Conservation (phyloP, 2,329 filamentous ascomycete species). For the Cercospora zeina region DNA sequence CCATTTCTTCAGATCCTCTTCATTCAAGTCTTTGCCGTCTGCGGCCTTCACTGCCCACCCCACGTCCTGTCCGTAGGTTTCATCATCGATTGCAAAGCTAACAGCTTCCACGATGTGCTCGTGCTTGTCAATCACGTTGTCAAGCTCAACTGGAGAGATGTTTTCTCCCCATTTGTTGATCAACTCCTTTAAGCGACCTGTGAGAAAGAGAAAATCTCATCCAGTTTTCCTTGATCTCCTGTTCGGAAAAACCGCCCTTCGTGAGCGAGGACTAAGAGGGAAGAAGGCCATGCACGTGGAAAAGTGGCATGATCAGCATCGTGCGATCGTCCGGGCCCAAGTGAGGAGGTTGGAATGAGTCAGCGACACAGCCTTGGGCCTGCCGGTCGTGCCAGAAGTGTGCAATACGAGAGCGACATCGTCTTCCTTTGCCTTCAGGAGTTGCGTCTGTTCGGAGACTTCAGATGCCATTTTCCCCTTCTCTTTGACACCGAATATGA, state of each 20-base stretch:
- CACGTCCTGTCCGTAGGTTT: constrained; percentile 79
- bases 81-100: constrained; percentile 77
- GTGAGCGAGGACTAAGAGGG: constrained; percentile 73
- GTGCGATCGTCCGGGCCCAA: constrained; percentile 71
- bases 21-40: constrained; percentile 54
- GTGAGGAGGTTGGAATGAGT: constrained; percentile 79
- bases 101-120: constrained; percentile 74
- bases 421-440: constrained; percentile 63
- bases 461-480: constrained; percentile 61
- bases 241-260: constrained; percentile 77
- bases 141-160: constrained; percentile 82
- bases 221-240: constrained; percentile 78
- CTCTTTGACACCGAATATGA: constrained; percentile 76
- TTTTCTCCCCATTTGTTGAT: constrained; percentile 91
- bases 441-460: constrained; percentile 35
- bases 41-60: constrained; percentile 76
- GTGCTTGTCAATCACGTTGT: constrained; percentile 73
- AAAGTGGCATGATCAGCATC: constrained; percentile 84
- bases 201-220: constrained; percentile 79
- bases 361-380: constrained; percentile 79
- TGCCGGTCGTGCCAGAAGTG: constrained; percentile 79
- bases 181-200: constrained; percentile 84
- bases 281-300: constrained; percentile 82
- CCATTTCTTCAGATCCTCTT: constrained; percentile 66
- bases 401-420: constrained; percentile 81